These are phyloP conservation scores for Rhexocercosporidium sp. DNA, from an alignment of 2,329 filamentous ascomycete genomes.

Conservation along the genomic window DNA sequence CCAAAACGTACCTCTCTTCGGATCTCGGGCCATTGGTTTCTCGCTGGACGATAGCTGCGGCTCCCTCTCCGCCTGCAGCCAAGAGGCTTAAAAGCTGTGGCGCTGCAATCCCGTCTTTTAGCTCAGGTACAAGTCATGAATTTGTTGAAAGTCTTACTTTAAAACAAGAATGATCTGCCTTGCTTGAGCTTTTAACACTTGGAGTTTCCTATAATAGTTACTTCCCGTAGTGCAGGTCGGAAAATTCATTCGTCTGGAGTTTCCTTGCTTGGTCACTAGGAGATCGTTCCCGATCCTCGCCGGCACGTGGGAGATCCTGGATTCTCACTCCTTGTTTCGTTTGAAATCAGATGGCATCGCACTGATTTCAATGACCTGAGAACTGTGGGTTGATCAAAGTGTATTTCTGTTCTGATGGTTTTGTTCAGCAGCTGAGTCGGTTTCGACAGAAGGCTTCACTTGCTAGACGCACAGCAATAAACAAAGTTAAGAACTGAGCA, in stretches of 20 bases:
- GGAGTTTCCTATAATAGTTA: neutral
- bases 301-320: too few relatives aligned
- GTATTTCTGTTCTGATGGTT: too few relatives aligned
- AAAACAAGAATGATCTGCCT: neutral
- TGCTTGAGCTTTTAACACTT: neutral
- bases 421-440: too few relatives aligned
- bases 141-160: neutral
- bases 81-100: neutral
- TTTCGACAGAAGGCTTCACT: too few relatives aligned
- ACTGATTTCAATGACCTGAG: too few relatives aligned
- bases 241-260: neutral
- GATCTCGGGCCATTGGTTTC: neutral
- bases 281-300: too few relatives aligned
- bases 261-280: too few relatives aligned
- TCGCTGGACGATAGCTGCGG: neutral
- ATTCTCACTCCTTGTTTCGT: too few relatives aligned
- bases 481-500: neutral
- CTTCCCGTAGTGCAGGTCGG: neutral
- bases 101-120: constrained; percentile 1
- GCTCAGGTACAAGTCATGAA: neutral
- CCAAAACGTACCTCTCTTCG: neutral
- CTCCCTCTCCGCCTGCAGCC: neutral
- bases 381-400: too few relatives aligned
- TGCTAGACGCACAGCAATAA: neutral
- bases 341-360: too few relatives aligned